Evolutionary conservation across 805 yeast species (phyloP), one percentile per base, ranked within the genome.

Genomic region (Candida silvatica): DNA sequence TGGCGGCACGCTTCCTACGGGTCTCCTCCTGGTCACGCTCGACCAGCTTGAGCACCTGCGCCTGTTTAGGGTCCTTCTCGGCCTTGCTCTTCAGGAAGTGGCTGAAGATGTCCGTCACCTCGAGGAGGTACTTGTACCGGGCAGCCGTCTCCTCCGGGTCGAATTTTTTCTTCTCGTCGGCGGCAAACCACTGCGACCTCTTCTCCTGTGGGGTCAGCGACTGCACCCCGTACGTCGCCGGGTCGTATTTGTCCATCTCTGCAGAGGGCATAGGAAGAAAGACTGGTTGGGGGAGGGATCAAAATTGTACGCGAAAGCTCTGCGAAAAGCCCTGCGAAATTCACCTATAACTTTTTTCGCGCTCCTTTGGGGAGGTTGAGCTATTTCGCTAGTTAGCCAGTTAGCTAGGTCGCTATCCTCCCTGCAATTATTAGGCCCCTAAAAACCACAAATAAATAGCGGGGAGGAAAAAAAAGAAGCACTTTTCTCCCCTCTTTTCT

Each of bases 71-170:
- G 54, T 80, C 86, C 42, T 67, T 74, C 29, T 63, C 64, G 4
- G 86, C 83, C 46, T 77, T 77, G 29, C 71, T 65, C 36, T 73
- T 71, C 43, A 81, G 73, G 49, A 81, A 81, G 52, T 80, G 85
- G 39, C 71, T 67, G 57, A 81, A 81, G 34, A 81, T 58, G 14
- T 70, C 71, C 4, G 87, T 78, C 37, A 81, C 57, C 0, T 83
- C 78, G 29, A 81, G 52, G 25, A 81, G 59, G 53, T 81, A 77
- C 44, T 71, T 71, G 60, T 80, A 81, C 45, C 88, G 61, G 47
- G 75, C 71, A 6, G 78, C 73, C 0, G 86, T 79, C 27, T 70
- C 77, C 34, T 69, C 69, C 3, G 71, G 65, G 48, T 77, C 69
- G 49, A 77, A 71, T 18, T 38, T 37, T 25, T 43, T 42, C 26